Conservation (phyloP, 306 rosid species). For the Gastrolobium villosum region DNA sequence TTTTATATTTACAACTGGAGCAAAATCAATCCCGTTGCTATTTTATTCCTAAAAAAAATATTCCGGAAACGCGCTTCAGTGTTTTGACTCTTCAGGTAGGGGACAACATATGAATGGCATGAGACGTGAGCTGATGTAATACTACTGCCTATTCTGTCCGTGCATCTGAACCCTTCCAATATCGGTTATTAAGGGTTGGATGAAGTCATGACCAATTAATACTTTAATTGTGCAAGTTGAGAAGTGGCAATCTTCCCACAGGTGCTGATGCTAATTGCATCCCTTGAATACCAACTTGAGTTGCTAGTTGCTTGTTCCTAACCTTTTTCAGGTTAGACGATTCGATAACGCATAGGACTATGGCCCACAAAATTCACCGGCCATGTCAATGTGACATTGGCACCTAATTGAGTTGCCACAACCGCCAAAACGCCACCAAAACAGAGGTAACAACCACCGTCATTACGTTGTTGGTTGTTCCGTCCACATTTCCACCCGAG, state of each 20-base stretch:
- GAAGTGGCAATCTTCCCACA: constrained; percentile 20
- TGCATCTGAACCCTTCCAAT: constrained; percentile 14
- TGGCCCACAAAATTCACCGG: constrained; percentile 35
- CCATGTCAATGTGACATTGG: neutral
- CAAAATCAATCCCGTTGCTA: constrained; percentile 34
- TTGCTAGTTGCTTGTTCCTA: no score
- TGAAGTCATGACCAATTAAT: constrained; percentile 6
- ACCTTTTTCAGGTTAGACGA: no score
- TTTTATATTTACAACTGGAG: constrained; percentile 46
- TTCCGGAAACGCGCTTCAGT: constrained; percentile 17
- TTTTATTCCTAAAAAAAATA: neutral
- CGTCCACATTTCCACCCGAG: constrained; percentile 41
- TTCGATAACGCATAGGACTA: neutral
- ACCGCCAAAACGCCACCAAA: constrained; percentile 52
- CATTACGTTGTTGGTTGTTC: neutral
- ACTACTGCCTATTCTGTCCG: constrained; percentile 40
- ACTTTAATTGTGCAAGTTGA: constrained; percentile 30
- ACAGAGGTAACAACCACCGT: constrained; percentile 13
- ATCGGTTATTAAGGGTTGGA: neutral
- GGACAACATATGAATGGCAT: constrained; percentile 37
- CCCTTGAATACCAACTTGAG: no score
- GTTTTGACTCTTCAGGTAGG: constrained; percentile 28
- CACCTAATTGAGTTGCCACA: constrained; percentile 29
- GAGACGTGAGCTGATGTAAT: constrained; percentile 39
- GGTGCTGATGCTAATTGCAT: neutral